These are phyloP conservation scores for Magnusiomyces fungicola DNA, from an alignment of 1,139 yeast species.

Conservation along the genomic window DNA sequence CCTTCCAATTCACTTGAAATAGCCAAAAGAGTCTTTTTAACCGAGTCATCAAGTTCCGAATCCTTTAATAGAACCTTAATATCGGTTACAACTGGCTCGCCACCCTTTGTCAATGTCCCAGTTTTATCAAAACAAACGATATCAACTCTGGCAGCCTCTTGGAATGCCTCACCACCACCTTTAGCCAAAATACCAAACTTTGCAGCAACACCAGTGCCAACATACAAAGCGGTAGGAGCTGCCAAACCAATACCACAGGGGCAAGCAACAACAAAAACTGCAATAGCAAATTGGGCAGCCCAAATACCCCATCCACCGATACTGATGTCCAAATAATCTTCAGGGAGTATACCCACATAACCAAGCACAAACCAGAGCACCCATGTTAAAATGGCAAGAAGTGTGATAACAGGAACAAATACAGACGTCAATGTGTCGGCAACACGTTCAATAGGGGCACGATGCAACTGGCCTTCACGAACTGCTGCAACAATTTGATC, in stretches of 20 bases:
- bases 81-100: conserved; percentile 55
- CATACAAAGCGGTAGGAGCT: conserved; percentile 88
- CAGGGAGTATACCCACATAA: conserved; percentile 47
- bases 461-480: conserved; percentile 62
- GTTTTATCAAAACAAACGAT: conserved; percentile 74
- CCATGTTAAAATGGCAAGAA: conserved; percentile 59
- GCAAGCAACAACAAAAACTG: conserved; percentile 83
- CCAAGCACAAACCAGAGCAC: conserved; percentile 60
- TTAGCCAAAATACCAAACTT: conserved; percentile 66
- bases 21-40: conserved; percentile 33
- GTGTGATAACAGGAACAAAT: conserved; percentile 63
- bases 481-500: conserved; percentile 67
- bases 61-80: conserved; percentile 27
- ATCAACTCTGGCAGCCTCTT: conserved; percentile 59
- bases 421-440: conserved; percentile 67
- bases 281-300: conserved; percentile 77
- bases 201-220: conserved; percentile 85
- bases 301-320: conserved; percentile 85
- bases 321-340: conserved; percentile 50
- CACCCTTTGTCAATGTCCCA: conserved; percentile 64
- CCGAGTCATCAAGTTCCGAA: conserved; percentile 14
- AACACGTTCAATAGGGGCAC: conserved; percentile 67
- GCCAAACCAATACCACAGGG: conserved; percentile 91
- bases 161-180: conserved; percentile 80
- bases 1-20: conserved; percentile 53